Percentiles rank a stretch among this genome's conserved stretches.
Conservation (phyloP, 1,284 basidiomycete genomes). For the Filobasidium uniguttulatum region DNA sequence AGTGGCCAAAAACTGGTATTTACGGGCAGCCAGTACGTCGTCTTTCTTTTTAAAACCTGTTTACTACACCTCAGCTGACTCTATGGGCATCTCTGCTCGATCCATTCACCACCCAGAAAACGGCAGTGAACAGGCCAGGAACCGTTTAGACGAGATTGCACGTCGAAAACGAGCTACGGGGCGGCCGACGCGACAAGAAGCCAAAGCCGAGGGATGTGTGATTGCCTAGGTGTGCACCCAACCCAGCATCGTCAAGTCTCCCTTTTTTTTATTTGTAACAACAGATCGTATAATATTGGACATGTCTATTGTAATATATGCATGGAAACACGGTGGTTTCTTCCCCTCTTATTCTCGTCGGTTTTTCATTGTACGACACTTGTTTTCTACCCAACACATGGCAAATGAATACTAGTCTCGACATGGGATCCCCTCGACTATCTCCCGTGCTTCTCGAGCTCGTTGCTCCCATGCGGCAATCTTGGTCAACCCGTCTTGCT, state of each 20-base stretch:
- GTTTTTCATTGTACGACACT: too few relatives aligned
- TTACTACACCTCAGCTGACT: background rate
- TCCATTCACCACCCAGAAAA: too few relatives aligned
- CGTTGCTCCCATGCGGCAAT: conserved; percentile 22
- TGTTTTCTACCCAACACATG: too few relatives aligned
- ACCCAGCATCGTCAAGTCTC: too few relatives aligned
- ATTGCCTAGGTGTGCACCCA: too few relatives aligned
- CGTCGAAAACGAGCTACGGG: conserved; percentile 37
- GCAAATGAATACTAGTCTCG: background rate
- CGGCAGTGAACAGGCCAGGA: conserved; percentile 21
- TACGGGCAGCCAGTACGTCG: conserved; percentile 77
- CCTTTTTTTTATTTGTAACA: too few relatives aligned
- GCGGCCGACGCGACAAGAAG: conserved; percentile 76
- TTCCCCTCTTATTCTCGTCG: too few relatives aligned
- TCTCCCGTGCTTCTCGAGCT: conserved; percentile 19
- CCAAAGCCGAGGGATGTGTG: conserved; percentile 70
- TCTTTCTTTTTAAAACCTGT: background rate
- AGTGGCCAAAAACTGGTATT: conserved; percentile 96
- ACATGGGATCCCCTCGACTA: conserved; percentile 19
- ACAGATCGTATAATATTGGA: too few relatives aligned
- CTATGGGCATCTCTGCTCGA: background rate
- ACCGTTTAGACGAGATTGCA: conserved; percentile 24
- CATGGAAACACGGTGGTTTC: too few relatives aligned
- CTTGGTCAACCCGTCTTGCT: conserved; percentile 24
- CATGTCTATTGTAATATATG: too few relatives aligned